Evolutionary conservation across 306 rosid genomes (phyloP).

Genomic region (Vicia sativa): DNA sequence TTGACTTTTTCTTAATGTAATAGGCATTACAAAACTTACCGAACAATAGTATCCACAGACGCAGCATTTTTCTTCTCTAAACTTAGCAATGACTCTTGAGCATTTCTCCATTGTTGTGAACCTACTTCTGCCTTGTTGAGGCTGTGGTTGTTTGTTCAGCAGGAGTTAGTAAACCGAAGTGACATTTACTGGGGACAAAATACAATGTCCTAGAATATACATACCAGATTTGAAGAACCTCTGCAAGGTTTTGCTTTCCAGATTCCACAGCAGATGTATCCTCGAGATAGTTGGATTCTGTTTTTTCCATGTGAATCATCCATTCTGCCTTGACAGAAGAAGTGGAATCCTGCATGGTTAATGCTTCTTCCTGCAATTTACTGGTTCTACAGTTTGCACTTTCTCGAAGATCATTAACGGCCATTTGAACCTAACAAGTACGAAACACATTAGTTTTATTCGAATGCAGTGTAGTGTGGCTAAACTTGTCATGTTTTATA

Average conservation of each 20-base stretch:
- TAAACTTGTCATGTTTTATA: conserved; percentile 16
- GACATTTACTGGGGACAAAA: conserved; percentile 28
- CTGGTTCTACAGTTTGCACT: conserved; percentile 80
- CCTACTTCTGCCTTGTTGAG: conserved; percentile 84
- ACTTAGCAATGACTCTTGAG: conserved; percentile 86
- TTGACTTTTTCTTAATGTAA: neutral
- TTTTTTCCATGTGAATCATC: conserved; percentile 83
- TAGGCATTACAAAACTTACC: conserved; percentile 52
- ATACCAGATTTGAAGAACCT: conserved; percentile 87
- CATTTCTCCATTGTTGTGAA: conserved; percentile 89
- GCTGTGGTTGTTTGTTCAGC: conserved; percentile 52
- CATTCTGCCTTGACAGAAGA: conserved; percentile 78
- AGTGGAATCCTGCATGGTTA: conserved; percentile 83
- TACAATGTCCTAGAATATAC: conserved; percentile 28
- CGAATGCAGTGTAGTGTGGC: neutral
- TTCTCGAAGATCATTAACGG: conserved; percentile 90
- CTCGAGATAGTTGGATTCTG: conserved; percentile 76
- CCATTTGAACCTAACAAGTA: conserved; percentile 74
- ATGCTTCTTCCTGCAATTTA: conserved; percentile 81
- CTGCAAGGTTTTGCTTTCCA: conserved; percentile 82
- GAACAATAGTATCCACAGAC: conserved; percentile 80
- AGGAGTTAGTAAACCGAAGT: conserved; percentile 31
- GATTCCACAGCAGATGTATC: conserved; percentile 83
- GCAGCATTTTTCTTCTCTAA: conserved; percentile 75
- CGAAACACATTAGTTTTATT: conserved; percentile 12